These are phyloP conservation scores for Apiotrichum brassicae DNA, from an alignment of 1,284 basidiomycete species.

Conservation along the genomic window DNA sequence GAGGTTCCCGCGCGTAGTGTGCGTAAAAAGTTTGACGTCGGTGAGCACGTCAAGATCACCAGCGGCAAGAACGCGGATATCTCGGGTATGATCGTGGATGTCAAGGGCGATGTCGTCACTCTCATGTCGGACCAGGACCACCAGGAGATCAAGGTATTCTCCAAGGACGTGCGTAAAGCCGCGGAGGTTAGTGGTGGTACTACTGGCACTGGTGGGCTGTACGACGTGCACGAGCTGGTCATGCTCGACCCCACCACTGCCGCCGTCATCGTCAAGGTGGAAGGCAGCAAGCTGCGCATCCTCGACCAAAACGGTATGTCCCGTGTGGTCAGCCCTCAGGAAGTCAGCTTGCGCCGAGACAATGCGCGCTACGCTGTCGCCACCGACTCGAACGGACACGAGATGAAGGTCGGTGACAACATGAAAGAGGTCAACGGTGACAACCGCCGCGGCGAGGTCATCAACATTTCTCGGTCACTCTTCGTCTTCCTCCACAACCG, in stretches of 20 bases:
- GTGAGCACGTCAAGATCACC: conserved; percentile 99
- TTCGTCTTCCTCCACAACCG: conserved; percentile 93
- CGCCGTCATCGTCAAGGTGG: conserved; percentile 96
- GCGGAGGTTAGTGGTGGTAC: conserved; percentile 82
- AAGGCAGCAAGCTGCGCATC: conserved; percentile 89
- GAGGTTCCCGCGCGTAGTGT: conserved; percentile 85
- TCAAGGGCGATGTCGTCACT: conserved; percentile 84
- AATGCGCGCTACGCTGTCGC: conserved; percentile 73
- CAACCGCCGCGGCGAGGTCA: conserved; percentile 82
- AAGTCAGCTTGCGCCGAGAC: conserved; percentile 86
- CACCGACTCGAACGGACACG: conserved; percentile 78
- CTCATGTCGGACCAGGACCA: conserved; percentile 96
- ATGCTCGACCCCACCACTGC: conserved; percentile 91
- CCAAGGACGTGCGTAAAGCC: conserved; percentile 93
- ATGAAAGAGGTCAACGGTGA: conserved; percentile 91
- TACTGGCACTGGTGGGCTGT: conserved; percentile 57
- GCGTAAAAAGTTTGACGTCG: conserved; percentile 89
- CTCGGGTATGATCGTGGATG: conserved; percentile 90
- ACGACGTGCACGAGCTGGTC: conserved; percentile 92
- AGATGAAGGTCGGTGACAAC: conserved; percentile 68
- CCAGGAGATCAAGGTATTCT: conserved; percentile 95
- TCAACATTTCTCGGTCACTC: conserved; percentile 92
- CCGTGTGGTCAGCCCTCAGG: conserved; percentile 83
- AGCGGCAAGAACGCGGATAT: conserved; percentile 89
- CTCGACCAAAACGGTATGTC: conserved; percentile 89